Conservation (phyloP, 2,329 filamentous ascomycete genomes). For the Chalaropsis thielavioides region DNA sequence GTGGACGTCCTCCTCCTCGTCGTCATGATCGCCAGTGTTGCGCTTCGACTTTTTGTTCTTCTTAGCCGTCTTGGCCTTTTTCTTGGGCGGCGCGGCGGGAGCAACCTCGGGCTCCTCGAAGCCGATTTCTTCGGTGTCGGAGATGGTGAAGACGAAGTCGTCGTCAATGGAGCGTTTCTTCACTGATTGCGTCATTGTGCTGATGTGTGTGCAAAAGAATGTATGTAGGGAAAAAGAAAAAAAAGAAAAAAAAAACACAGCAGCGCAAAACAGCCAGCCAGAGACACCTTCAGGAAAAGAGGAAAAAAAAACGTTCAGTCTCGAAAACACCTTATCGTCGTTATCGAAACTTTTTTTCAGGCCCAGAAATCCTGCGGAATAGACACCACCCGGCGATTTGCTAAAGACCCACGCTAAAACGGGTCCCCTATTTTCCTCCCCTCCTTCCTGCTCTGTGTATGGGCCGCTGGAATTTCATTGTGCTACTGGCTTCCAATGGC, state of each 20-base stretch:
- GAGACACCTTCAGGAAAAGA: neutral
- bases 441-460: neutral
- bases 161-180: slow-evolving; percentile 39
- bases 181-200: slow-evolving; percentile 33
- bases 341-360: neutral
- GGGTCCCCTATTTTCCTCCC: neutral
- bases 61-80: slow-evolving; percentile 39
- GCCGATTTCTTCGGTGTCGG: slow-evolving; percentile 39
- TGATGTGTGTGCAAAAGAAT: slow-evolving; percentile 3
- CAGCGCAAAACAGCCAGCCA: slow-evolving; percentile 6
- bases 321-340: neutral
- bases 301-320: slow-evolving; percentile 8
- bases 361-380: neutral
- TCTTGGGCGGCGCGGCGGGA: slow-evolving; percentile 39
- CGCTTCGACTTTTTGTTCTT: slow-evolving; percentile 29
- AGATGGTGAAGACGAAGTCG: slow-evolving; percentile 46
- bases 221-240: neutral
- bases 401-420: slow-evolving; percentile 3
- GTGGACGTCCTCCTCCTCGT: slow-evolving; percentile 30
- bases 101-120: slow-evolving; percentile 37
- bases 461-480: no score
- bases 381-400: neutral
- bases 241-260: neutral
- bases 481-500: slow-evolving; percentile 5
- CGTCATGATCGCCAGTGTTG: slow-evolving; percentile 24